A percentile compares a stretch with the other conserved stretches of the same genome.
phyloP scores from a whole-genome alignment of 192 early-diverging fungal species.

The Coemansia sp. region DNA sequence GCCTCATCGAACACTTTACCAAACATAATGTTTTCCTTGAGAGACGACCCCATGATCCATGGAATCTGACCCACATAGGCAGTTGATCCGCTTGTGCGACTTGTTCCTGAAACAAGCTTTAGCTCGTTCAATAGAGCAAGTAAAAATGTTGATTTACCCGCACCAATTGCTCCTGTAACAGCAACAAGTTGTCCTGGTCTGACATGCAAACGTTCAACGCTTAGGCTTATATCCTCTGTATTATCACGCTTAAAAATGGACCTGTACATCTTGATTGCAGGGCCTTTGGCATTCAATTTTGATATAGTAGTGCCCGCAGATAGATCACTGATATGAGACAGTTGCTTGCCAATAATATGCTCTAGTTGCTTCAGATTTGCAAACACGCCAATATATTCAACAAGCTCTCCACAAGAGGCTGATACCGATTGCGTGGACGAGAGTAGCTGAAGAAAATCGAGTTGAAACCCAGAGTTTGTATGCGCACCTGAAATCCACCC shows the following conservation, averaged over 20 bases:
- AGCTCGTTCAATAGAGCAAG: slow-evolving; percentile 78
- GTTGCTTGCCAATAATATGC: slow-evolving; percentile 3
- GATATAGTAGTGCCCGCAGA: neutral
- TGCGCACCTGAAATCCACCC: neutral
- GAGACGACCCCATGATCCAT: slow-evolving; percentile 66
- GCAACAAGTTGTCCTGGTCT: slow-evolving; percentile 60
- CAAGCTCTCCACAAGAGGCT: slow-evolving; percentile 13
- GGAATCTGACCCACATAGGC: slow-evolving; percentile 47
- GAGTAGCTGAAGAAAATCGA: slow-evolving; percentile 6
- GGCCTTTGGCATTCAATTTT: neutral
- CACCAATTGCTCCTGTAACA: slow-evolving; percentile 76
- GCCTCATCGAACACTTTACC: slow-evolving; percentile 54
- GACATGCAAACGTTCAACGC: slow-evolving; percentile 1
- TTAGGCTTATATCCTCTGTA: neutral
- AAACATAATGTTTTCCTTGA: slow-evolving; percentile 75
- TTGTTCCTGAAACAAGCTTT: slow-evolving; percentile 8
- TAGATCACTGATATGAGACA: neutral
- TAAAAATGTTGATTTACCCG: slow-evolving; percentile 77
- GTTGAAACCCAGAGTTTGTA: neutral
- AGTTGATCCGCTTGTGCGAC: slow-evolving; percentile 12
- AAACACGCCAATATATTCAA: slow-evolving; percentile 5
- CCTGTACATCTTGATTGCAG: neutral
- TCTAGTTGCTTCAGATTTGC: slow-evolving; percentile 16
- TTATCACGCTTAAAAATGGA: slow-evolving; percentile 13
- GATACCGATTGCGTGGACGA: slow-evolving; percentile 9